Base-by-base conservation (phyloP, 192 early-diverging fungal species). In the Rhizoclosmatium globosum region DNA sequence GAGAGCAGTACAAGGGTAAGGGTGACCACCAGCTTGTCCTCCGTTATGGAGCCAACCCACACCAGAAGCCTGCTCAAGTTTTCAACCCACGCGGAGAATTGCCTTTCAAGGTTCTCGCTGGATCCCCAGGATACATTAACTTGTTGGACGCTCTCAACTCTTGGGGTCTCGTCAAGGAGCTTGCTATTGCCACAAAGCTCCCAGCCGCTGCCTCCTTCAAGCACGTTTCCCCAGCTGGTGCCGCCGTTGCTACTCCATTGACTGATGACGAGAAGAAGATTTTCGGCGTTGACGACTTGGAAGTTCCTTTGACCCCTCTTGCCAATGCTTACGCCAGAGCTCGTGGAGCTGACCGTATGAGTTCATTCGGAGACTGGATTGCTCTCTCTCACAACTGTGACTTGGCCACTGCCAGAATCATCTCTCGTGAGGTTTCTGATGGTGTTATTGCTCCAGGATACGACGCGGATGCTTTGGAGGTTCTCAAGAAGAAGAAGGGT, bases 161-260 rank as follows among this genome's bases (percentile, higher is more conserved):
- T 23, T 99, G 96, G 95, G 96, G 95, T 43, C 88, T 99, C 68
- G 98, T 99, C 79, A 98, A 98, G 90, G 98, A 99, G 81, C 92
- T 99, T 46, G 89, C 92, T 72, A 78, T 87, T 59, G 95, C 97
- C 31, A 88, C 95, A 6, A 90, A 91, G n/a, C 82, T 97, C 67
- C 93, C 98, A 47, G 98, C 98, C 45, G 97, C 97, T 61, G 97
- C 97, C 62, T 98, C 96, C 50, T 99, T 99, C 92, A 98, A 99
- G 89, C 98, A 99, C 82, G 97, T 98, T 47, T 97, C 95, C 46
- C 98, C 98, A 41, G 98, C 98, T 61, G 98, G 98, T 79, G 98
- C 97, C 46, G 97, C 98, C 61, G 93, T 99, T 66, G 97, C 92
- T 23, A 84, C 93, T 31, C 92, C 94, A 3, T 85, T 99, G 50